These are phyloP conservation scores for Leccinum rimulosum DNA, from an alignment of 768 basidiomycete genomes.

Conservation along the genomic window DNA sequence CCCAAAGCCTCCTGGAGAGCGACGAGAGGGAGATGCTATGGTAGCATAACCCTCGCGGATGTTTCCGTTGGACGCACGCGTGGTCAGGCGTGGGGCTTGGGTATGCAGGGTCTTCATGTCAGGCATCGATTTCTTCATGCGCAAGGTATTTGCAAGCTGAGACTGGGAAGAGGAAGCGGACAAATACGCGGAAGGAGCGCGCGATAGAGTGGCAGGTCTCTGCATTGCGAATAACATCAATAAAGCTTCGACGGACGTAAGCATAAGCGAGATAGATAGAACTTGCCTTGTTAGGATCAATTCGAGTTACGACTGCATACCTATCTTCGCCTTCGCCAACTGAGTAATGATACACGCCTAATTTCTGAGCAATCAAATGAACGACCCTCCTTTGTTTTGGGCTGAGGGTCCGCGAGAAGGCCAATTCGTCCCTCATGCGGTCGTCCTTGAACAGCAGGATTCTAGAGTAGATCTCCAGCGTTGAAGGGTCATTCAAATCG, in stretches of 20 bases:
- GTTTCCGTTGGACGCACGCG: constrained; percentile 84
- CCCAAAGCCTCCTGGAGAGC: constrained; percentile 67
- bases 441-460: constrained; percentile 98
- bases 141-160: constrained; percentile 53
- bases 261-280: constrained; percentile 11
- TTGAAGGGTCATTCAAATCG: constrained; percentile 93
- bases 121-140: constrained; percentile 98
- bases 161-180: constrained; percentile 47
- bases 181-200: constrained; percentile 80
- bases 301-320: constrained; percentile 91
- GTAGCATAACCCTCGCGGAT: constrained; percentile 86
- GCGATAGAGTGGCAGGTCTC: constrained; percentile 58
- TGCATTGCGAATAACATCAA: constrained; percentile 21
- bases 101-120: constrained; percentile 88
- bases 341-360: constrained; percentile 93
- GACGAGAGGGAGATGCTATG: constrained; percentile 78
- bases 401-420: constrained; percentile 85
- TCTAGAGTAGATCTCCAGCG: constrained; percentile 95
- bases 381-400: constrained; percentile 90
- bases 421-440: constrained; percentile 94
- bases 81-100: constrained; percentile 73
- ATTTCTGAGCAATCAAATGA: constrained; percentile 93
- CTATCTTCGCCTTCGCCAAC: constrained; percentile 91
- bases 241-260: constrained; percentile 14
- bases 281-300: constrained; percentile 78